Evolutionary conservation across 805 yeast species (phyloP), one percentile per base, ranked within the genome.

Genomic region (Kluyveromyces aestuarii): DNA sequence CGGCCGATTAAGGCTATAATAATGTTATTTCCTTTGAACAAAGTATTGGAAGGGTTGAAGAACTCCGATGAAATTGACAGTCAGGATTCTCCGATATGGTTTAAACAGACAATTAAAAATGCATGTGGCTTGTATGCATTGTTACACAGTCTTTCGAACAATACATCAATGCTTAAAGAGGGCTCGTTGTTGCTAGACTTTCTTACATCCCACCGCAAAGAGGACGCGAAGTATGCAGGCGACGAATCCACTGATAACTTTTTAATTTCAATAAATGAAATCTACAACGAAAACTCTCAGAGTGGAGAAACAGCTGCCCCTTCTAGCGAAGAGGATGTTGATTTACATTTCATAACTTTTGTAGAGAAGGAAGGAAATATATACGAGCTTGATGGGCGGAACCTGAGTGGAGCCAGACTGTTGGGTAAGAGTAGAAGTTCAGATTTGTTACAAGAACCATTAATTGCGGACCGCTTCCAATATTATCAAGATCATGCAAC

Each of bases 121-220:
- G 95, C 95, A 0, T 91, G 99, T 69, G 99, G 99, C 6, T 75
- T 95, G 33, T 87, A 85, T 66, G 98, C 96, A 0, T 64, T 93
- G 42, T 68, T 91, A 19, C 97, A 91, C 58, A 72, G 81, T 0
- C 55, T 77, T 8, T 63, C 74, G 6, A 72, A 72, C 40, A 64
- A 64, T 45, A 55, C 59, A 6, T 48, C 60, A 4, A 48, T 71
- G 14, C 45, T 64, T 27, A 47, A 48, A 2, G 36, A 51, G 8
- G 59, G 53, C 30, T 60, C 65, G 2, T 48, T 43, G n/a, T 46
- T 62, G 19, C 45, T 5, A 35, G 54, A 49, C 44, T 68, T 50
- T 46, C 27, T 58, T 30, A 37, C 46, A 38, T 35, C 46, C 6
- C 44, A 54, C 11, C 50, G 43, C 13, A 46, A 50, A 30, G 16